Evolutionary conservation across 2,329 filamentous ascomycete genomes (phyloP).

Genomic region (Calonectria leucothoes): DNA sequence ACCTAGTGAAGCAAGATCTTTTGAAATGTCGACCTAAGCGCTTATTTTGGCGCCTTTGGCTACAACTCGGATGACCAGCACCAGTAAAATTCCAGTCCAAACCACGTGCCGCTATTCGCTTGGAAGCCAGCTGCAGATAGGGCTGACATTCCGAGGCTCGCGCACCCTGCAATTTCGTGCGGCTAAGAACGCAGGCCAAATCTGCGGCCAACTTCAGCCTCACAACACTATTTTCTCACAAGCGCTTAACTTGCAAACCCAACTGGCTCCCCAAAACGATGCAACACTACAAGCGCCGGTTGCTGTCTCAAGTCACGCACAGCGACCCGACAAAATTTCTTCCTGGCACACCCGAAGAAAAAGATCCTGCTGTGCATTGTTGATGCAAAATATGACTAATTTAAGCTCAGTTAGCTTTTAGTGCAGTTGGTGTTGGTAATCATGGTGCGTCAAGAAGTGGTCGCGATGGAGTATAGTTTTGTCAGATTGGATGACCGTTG

Average conservation of each 20-base stretch:
- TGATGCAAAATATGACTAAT: no score
- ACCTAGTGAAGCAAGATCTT: neutral
- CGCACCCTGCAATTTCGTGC: neutral
- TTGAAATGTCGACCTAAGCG: neutral
- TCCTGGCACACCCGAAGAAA: no score
- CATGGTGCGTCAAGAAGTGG: no score
- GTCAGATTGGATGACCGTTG: no score
- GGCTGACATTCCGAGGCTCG: neutral
- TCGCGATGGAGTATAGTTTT: no score
- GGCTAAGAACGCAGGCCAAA: neutral
- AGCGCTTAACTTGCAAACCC: neutral
- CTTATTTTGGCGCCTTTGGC: neutral
- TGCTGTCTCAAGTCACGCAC: neutral
- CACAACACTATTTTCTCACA: neutral
- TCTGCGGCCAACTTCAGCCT: neutral
- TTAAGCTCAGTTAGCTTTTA: no score
- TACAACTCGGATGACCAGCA: neutral
- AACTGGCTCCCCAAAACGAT: neutral
- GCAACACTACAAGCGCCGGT: neutral
- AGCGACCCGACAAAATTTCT: no score
- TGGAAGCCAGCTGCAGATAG: neutral
- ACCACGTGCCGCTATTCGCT: neutral
- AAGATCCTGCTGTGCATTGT: no score
- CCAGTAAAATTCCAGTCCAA: neutral
- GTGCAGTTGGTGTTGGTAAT: no score